Conservation (phyloP, 179 eudicot species). For the Spergularia azorica region DNA sequence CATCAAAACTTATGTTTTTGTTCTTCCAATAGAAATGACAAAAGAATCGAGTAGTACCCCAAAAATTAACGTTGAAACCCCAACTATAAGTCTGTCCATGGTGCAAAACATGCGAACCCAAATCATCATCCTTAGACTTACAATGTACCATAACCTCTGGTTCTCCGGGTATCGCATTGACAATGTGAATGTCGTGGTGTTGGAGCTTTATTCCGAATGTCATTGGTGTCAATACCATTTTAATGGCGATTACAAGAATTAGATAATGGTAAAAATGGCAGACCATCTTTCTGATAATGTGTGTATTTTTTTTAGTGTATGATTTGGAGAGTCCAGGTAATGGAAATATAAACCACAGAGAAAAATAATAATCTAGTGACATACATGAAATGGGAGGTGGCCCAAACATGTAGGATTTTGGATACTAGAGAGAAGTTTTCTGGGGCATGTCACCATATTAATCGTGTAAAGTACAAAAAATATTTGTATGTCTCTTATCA, state of each 20-base stretch:
- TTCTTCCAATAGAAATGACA: conserved; percentile 20
- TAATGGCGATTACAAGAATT: neutral
- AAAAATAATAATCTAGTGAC: too few species aligned
- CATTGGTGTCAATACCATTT: neutral
- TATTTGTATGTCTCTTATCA: too few species aligned
- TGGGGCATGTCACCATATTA: too few species aligned
- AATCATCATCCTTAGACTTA: conserved; percentile 22
- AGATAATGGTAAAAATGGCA: too few species aligned
- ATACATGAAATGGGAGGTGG: too few species aligned
- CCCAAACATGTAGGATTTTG: too few species aligned
- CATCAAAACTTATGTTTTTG: conserved; percentile 7
- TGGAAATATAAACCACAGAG: too few species aligned
- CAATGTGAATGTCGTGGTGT: conserved; percentile 1
- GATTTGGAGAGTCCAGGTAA: too few species aligned
- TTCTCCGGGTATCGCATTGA: neutral
- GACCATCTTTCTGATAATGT: too few species aligned
- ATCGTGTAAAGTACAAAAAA: too few species aligned
- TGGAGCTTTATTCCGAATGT: neutral
- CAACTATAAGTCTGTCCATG: neutral
- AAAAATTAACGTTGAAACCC: conserved; percentile 4
- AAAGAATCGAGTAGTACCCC: conserved; percentile 14
- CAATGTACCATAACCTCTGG: neutral
- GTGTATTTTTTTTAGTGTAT: too few species aligned
- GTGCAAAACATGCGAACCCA: conserved; percentile 11
- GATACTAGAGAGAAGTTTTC: too few species aligned